Percentiles rank a stretch among this genome's conserved stretches.
Evolutionary conservation across 148 eudicot species (phyloP).

Genomic region (Rhododendron henanense): DNA sequence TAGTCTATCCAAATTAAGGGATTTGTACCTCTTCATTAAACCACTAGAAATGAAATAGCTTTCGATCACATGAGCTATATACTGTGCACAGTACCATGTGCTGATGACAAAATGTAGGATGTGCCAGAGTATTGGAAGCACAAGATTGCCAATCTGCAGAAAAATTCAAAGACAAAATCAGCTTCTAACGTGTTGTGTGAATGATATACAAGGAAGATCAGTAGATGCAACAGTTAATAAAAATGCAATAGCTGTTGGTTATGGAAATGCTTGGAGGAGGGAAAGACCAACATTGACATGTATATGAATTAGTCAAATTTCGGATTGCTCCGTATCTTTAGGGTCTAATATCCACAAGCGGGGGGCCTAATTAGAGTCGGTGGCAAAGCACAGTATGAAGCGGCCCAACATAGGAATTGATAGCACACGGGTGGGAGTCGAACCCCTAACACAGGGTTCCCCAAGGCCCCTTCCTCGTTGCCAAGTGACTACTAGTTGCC

Average conservation of each 20-base stretch:
- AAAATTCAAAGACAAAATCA: conserved; percentile 9
- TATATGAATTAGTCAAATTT: neutral
- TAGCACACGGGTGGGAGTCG: neutral
- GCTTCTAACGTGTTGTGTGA: neutral
- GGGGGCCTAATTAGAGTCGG: neutral
- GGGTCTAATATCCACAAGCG: neutral
- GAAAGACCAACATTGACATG: neutral
- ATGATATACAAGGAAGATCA: neutral
- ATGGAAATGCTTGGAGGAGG: neutral
- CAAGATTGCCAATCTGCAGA: conserved; percentile 48
- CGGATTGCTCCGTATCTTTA: neutral
- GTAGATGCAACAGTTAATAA: neutral
- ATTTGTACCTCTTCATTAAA: conserved; percentile 33
- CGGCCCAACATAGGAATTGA: neutral
- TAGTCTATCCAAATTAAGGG: conserved; percentile 55
- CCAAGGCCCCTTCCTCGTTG: neutral
- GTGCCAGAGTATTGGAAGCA: conserved; percentile 46
- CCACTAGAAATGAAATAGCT: conserved; percentile 58
- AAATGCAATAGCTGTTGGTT: neutral
- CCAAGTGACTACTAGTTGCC: neutral
- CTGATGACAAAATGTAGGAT: conserved; percentile 54
- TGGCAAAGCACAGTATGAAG: neutral
- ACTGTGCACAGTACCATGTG: conserved; percentile 36
- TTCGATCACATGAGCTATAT: conserved; percentile 37
- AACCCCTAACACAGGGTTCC: neutral